Evolutionary conservation across 2,329 filamentous ascomycete species (phyloP).

Genomic region (Paecilomyces sp.): DNA sequence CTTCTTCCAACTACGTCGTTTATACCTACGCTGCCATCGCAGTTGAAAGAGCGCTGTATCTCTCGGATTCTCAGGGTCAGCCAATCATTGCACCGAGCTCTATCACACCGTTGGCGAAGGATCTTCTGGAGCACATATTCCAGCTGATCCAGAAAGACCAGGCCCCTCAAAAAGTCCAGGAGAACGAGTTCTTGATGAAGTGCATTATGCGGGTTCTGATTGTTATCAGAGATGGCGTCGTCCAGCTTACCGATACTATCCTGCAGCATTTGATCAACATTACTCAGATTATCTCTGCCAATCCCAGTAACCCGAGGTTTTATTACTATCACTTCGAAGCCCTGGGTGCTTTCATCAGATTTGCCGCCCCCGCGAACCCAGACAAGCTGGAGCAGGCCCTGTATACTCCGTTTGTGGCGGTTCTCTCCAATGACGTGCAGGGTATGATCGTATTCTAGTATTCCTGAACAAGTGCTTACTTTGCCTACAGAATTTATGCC

Average conservation of each 20-base stretch:
- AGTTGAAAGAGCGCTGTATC: slow-evolving; percentile 83
- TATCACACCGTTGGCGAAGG: slow-evolving; percentile 74
- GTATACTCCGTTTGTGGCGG: slow-evolving; percentile 73
- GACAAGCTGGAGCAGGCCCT: slow-evolving; percentile 71
- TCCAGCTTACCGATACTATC: slow-evolving; percentile 68
- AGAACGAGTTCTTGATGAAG: slow-evolving; percentile 98
- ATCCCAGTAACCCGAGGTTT: slow-evolving; percentile 95
- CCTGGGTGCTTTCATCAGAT: slow-evolving; percentile 71
- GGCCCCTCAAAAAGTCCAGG: slow-evolving; percentile 86
- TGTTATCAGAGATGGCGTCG: slow-evolving; percentile 77
- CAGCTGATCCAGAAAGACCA: slow-evolving; percentile 78
- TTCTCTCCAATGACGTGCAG: slow-evolving; percentile 75
- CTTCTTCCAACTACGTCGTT: slow-evolving; percentile 86
- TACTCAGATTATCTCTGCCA: slow-evolving; percentile 83
- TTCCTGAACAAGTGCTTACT: slow-evolving; percentile 21
- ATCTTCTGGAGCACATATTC: slow-evolving; percentile 84
- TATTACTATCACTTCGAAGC: slow-evolving; percentile 99
- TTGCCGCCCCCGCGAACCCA: slow-evolving; percentile 61
- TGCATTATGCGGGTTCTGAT: slow-evolving; percentile 97
- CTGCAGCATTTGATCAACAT: slow-evolving; percentile 80
- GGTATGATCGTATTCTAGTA: slow-evolving; percentile 41
- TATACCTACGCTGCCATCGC: slow-evolving; percentile 97
- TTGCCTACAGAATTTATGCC: slow-evolving; percentile 70
- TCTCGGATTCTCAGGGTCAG: slow-evolving; percentile 67
- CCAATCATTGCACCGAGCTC: slow-evolving; percentile 73